Conservation (phyloP, 2,329 filamentous ascomycete genomes). For the Trichoderma simmonsii region DNA sequence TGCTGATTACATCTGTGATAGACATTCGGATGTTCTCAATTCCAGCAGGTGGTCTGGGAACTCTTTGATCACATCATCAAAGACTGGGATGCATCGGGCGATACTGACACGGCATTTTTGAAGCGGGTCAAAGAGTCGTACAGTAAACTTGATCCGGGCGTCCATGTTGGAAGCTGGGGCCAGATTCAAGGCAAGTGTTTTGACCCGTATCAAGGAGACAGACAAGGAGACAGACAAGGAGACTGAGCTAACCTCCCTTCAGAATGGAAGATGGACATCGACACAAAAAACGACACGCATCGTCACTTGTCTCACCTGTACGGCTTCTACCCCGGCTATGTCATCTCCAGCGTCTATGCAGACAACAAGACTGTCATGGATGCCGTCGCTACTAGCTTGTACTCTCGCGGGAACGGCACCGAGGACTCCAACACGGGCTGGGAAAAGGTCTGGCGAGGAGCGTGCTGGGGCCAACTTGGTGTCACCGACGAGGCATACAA, state of each 20-base stretch:
- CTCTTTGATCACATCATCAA: slow-evolving; percentile 39
- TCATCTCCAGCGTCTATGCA: slow-evolving; percentile 37
- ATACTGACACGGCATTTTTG: slow-evolving; percentile 31
- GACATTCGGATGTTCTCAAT: slow-evolving; percentile 53
- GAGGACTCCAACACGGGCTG: slow-evolving; percentile 53
- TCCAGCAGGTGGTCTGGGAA: slow-evolving; percentile 49
- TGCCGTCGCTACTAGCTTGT: slow-evolving; percentile 45
- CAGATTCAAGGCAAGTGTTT: slow-evolving; percentile 28
- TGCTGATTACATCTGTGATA: background rate
- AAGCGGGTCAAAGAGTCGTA: slow-evolving; percentile 29
- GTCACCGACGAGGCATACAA: slow-evolving; percentile 47
- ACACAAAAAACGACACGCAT: slow-evolving; percentile 25
- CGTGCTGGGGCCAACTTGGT: slow-evolving; percentile 55
- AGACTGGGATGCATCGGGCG: slow-evolving; percentile 24
- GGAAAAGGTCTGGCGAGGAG: slow-evolving; percentile 56
- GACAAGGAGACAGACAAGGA: background rate
- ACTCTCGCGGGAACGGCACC: slow-evolving; percentile 45
- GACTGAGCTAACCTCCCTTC: background rate
- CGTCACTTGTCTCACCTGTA: slow-evolving; percentile 51
- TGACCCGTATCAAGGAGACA: background rate
- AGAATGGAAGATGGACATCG: slow-evolving; percentile 18
- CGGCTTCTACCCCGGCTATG: slow-evolving; percentile 55
- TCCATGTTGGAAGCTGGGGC: slow-evolving; percentile 17
- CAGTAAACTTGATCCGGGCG: slow-evolving; percentile 1
- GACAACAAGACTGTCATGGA: slow-evolving; percentile 43